phyloP scores from a whole-genome alignment of 1,139 yeast species.

The Suhomyces wounanorum region DNA sequence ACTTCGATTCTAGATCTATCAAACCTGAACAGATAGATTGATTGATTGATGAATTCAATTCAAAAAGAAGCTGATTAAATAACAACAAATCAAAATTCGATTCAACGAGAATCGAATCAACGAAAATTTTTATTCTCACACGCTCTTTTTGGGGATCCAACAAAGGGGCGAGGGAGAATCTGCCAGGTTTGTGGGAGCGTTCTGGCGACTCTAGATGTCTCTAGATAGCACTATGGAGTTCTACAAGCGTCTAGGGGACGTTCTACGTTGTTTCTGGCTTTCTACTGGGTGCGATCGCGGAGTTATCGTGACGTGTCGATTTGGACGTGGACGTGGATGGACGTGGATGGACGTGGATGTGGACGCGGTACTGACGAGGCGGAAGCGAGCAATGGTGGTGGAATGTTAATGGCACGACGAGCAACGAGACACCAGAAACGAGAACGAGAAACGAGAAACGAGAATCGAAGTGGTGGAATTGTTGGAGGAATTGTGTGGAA shows the following conservation, averaged over 20 bases:
- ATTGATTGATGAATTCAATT: conserved; percentile 12
- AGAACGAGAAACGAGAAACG: too few species aligned
- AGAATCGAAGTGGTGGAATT: background rate
- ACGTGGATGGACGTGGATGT: background rate
- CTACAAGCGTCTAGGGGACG: background rate
- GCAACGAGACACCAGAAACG: too few species aligned
- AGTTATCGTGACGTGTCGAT: conserved; percentile 8
- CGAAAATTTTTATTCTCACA: conserved; percentile 15
- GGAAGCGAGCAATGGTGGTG: background rate
- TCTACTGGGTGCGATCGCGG: background rate
- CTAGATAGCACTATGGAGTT: background rate
- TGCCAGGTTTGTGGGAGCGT: background rate
- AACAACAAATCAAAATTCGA: conserved; percentile 16
- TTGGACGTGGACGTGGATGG: background rate
- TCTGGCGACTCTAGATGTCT: background rate
- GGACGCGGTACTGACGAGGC: conserved; percentile 1
- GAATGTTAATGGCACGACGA: background rate
- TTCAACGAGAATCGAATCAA: conserved; percentile 12
- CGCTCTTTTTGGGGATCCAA: conserved; percentile 11
- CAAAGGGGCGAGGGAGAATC: conserved; percentile 1
- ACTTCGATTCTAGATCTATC: conserved; percentile 9
- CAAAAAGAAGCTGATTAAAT: conserved; percentile 12
- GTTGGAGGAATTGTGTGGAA: background rate
- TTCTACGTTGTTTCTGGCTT: background rate
- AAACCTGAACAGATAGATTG: conserved; percentile 11